Evolutionary conservation across 2,329 filamentous ascomycete species (phyloP).

Genomic region (Didymella keratinophila): DNA sequence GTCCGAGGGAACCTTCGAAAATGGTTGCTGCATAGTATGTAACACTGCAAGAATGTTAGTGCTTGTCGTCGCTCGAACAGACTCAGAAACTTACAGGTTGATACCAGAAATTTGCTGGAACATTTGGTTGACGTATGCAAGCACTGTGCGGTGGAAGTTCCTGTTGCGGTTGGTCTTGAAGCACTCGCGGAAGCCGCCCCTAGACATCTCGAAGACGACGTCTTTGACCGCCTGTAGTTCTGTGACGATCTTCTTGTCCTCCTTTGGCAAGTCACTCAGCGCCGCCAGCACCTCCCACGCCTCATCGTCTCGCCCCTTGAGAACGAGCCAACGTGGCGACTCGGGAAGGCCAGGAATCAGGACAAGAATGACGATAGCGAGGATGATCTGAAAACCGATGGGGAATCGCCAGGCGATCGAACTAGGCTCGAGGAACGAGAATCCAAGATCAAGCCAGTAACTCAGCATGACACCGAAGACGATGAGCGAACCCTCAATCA

Average conservation of each 20-base stretch:
- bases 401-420: conserved; percentile 58
- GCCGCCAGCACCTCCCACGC: conserved; percentile 48
- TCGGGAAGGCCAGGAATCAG: conserved; percentile 53
- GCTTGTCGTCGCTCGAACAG: too few species aligned
- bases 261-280: conserved; percentile 49
- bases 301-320: conserved; percentile 60
- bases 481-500: conserved; percentile 58
- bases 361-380: conserved; percentile 64
- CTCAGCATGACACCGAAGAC: conserved; percentile 55
- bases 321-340: conserved; percentile 60
- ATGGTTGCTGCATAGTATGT: conserved; percentile 56
- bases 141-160: conserved; percentile 54
- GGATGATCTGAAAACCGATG: conserved; percentile 64
- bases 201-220: conserved; percentile 49
- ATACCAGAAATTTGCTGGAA: conserved; percentile 51
- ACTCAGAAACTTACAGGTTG: background rate
- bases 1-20: conserved; percentile 53
- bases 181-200: conserved; percentile 63
- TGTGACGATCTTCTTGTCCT: conserved; percentile 49
- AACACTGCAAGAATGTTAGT: conserved; percentile 24
- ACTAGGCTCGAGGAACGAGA: conserved; percentile 59
- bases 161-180: conserved; percentile 63
- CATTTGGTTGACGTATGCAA: conserved; percentile 56
- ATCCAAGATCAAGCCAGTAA: conserved; percentile 54
- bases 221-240: conserved; percentile 50